Evolutionary conservation across 2,329 filamentous ascomycete species (phyloP), one percentile per base, ranked within the genome.

Genomic region (Fulvia fulva): DNA sequence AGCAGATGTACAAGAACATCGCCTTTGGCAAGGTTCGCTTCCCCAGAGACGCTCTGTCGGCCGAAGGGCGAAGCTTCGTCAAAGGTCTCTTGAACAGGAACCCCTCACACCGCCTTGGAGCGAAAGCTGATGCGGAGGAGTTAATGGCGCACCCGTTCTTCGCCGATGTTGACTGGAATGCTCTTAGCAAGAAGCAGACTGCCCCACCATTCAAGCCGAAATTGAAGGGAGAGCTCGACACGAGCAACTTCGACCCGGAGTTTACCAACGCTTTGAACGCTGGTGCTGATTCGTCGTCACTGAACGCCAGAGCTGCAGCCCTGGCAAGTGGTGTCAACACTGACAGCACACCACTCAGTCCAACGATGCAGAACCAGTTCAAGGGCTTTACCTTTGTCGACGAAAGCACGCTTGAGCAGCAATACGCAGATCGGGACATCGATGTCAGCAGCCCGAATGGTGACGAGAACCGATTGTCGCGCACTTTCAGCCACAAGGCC

Each of bases 1-100:
- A 99, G 76, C 94, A 99, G 75, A 99, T 99, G 94, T 99, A 99
- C 81, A 99, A 99, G 81, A 99, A 99, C 78, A 99, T 99, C 73
- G 94, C 94, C 0, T 99, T 99, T 71, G 94, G 94, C 72, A 99
- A 99, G 74, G 94, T 99, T 58, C 84, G 94, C 61, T 99, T 99
- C 74, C 94, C 94, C 7, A 85, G 92, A 65, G 94, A 99, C 74
- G 96, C 94, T 1, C 80, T 99, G 30, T 97, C 91, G 61, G 88
- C 91, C 43, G 94, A 99, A 75, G 94, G 94, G 59, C 86, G 94
- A 59, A 97, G 96, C 76, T 99, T 99, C 70, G 94, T 99, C 71
- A 99, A 99, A 80, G 94, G 94, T 21, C 79, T 99, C 62, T 83
- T 99, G 56, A 99, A 99, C 78, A 87, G 94, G 71, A 99, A 99